phyloP scores from a whole-genome alignment of 345 rosid species.

The Gossypium turneri region DNA sequence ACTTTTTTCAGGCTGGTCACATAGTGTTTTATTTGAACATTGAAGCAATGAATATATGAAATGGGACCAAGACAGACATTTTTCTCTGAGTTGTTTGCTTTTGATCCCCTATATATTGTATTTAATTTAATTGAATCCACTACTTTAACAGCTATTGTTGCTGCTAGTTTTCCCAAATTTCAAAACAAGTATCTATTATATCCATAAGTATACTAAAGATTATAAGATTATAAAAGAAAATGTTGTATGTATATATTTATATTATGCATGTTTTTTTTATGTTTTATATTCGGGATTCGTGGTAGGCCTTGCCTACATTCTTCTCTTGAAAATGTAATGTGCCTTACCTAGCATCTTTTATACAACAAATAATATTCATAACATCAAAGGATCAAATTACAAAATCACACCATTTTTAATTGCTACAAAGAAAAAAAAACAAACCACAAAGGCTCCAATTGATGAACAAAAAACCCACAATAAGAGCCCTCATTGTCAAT shows the following conservation, averaged over 20 bases:
- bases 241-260: too few relatives aligned
- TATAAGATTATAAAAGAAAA: too few relatives aligned
- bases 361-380: not conserved
- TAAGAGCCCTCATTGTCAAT: not conserved
- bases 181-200: not conserved
- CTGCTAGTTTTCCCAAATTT: not conserved
- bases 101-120: not conserved
- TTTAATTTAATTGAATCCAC: not conserved
- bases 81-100: not conserved
- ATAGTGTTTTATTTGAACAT: not conserved
- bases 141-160: not conserved
- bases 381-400: not conserved
- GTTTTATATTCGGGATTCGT: too few relatives aligned
- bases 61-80: not conserved
- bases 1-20: constrained; percentile 2
- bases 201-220: not conserved
- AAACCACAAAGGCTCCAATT: not conserved
- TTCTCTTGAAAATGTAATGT: too few relatives aligned
- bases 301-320: too few relatives aligned
- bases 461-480: constrained; percentile 10
- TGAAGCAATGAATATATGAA: constrained; percentile 2
- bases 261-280: too few relatives aligned
- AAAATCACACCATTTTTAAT: not conserved
- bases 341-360: not conserved
- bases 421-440: not conserved